Conservation (phyloP, 768 basidiomycete species). For the Cyclocybe cylindracea region DNA sequence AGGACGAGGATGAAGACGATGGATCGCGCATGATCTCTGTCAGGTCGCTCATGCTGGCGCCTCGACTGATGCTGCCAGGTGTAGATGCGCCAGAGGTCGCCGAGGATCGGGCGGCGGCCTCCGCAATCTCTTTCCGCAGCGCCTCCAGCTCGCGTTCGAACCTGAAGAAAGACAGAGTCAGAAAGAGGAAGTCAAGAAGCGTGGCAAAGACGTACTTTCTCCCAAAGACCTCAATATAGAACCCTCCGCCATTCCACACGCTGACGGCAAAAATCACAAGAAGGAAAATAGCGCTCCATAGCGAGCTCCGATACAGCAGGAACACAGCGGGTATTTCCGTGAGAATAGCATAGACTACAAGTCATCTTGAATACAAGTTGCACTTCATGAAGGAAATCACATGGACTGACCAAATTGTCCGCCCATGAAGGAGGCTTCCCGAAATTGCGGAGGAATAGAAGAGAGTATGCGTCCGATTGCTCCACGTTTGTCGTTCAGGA, state of each 20-base stretch:
- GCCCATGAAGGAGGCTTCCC: constrained; percentile 76
- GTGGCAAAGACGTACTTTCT: constrained; percentile 70
- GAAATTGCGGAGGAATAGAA: constrained; percentile 56
- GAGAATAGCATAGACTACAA: constrained; percentile 75
- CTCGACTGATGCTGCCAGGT: constrained; percentile 41
- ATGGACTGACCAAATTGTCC: constrained; percentile 52
- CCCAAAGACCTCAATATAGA: constrained; percentile 96
- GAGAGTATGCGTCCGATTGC: constrained; percentile 75
- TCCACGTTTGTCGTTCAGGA: constrained; percentile 87
- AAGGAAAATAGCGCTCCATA: constrained; percentile 79
- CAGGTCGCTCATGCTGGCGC: constrained; percentile 41
- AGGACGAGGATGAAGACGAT: constrained; percentile 3
- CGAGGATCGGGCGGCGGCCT: constrained; percentile 48
- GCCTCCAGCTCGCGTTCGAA: constrained; percentile 93
- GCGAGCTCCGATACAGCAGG: constrained; percentile 76
- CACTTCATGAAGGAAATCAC: background rate
- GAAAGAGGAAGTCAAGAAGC: constrained; percentile 11
- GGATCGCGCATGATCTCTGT: too few species aligned
- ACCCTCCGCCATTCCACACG: constrained; percentile 96
- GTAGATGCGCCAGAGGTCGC: constrained; percentile 44
- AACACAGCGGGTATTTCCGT: constrained; percentile 88
- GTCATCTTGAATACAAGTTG: background rate
- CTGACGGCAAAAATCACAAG: constrained; percentile 81
- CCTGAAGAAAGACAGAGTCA: constrained; percentile 37
- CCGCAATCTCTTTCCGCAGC: constrained; percentile 86